Evolutionary conservation across 2,329 filamentous ascomycete genomes (phyloP).

Genomic region (Fusarium sp.): DNA sequence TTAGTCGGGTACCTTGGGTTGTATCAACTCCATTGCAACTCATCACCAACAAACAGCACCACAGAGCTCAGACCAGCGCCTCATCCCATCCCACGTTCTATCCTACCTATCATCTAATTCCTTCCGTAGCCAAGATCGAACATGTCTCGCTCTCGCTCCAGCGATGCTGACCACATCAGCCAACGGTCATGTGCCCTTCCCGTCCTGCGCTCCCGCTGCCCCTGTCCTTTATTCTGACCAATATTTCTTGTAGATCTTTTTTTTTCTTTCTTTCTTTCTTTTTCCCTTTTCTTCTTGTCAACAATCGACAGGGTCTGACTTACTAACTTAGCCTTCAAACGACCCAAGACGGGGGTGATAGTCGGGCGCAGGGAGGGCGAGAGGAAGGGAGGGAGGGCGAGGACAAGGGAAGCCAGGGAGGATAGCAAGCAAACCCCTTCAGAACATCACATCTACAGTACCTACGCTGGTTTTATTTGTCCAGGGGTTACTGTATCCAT

Average conservation of each 20-base stretch:
- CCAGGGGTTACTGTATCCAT: background rate
- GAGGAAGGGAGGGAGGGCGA: background rate
- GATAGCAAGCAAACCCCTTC: background rate
- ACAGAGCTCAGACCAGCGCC: conserved; percentile 18
- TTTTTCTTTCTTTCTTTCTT: background rate
- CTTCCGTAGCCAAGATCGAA: background rate
- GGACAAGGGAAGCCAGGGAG: too few species aligned
- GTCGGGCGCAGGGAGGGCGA: background rate
- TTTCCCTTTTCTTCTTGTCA: conserved; percentile 1
- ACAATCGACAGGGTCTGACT: conserved; percentile 16
- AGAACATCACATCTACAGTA: background rate
- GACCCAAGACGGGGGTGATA: background rate
- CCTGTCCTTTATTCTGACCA: background rate
- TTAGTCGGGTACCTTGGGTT: background rate
- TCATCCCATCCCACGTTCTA: background rate
- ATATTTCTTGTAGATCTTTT: conserved; percentile 22
- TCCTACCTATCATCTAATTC: background rate
- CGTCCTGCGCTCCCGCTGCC: conserved; percentile 11
- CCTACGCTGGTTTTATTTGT: background rate
- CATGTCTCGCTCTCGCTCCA: conserved; percentile 21
- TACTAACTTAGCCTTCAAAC: background rate
- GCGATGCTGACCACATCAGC: conserved; percentile 26
- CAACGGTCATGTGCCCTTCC: conserved; percentile 33
- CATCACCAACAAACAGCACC: conserved; percentile 9
- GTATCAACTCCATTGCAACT: background rate